Percentiles rank a stretch among this genome's conserved stretches.
Conservation (phyloP, 768 basidiomycete genomes). For the Phylloporus arenicola region DNA sequence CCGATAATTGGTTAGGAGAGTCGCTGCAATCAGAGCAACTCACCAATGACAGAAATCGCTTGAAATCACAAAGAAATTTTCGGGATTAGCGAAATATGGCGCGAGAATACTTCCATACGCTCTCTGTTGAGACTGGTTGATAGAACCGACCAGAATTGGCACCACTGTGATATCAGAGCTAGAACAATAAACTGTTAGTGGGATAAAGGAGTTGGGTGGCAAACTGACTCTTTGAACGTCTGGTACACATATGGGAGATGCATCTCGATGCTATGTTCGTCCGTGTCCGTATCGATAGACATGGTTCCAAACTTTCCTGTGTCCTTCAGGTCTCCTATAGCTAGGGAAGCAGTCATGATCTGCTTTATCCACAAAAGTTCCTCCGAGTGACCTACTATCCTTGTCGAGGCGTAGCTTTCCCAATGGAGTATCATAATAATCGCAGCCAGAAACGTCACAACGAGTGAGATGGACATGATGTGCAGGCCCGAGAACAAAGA, state of each 20-base stretch:
- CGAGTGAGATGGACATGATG: slow-evolving; percentile 86
- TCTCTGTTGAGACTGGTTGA: slow-evolving; percentile 54
- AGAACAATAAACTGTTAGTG: not conserved
- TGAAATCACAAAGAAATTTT: slow-evolving; percentile 86
- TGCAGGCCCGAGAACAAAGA: slow-evolving; percentile 94
- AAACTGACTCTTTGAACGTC: slow-evolving; percentile 67
- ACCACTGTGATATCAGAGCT: slow-evolving; percentile 78
- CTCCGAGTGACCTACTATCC: slow-evolving; percentile 51
- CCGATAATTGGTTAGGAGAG: not conserved
- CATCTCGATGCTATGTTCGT: slow-evolving; percentile 98
- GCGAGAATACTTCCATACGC: slow-evolving; percentile 68
- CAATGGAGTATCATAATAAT: slow-evolving; percentile 77
- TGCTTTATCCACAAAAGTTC: not conserved
- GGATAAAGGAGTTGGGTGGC: not conserved
- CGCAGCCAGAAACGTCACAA: slow-evolving; percentile 81
- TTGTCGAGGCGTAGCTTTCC: slow-evolving; percentile 76
- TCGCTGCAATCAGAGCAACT: slow-evolving; percentile 15
- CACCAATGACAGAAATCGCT: slow-evolving; percentile 99
- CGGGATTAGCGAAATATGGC: slow-evolving; percentile 69
- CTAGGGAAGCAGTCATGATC: slow-evolving; percentile 12
- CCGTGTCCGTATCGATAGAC: slow-evolving; percentile 68
- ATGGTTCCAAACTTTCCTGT: slow-evolving; percentile 58
- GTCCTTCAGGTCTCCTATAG: slow-evolving; percentile 10
- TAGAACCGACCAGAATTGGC: slow-evolving; percentile 85
- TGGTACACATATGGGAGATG: slow-evolving; percentile 89